These are phyloP conservation scores for Schoenoplectus tabernaemontani DNA, from an alignment of 202 grass and related monocot species.

Conservation along the genomic window DNA sequence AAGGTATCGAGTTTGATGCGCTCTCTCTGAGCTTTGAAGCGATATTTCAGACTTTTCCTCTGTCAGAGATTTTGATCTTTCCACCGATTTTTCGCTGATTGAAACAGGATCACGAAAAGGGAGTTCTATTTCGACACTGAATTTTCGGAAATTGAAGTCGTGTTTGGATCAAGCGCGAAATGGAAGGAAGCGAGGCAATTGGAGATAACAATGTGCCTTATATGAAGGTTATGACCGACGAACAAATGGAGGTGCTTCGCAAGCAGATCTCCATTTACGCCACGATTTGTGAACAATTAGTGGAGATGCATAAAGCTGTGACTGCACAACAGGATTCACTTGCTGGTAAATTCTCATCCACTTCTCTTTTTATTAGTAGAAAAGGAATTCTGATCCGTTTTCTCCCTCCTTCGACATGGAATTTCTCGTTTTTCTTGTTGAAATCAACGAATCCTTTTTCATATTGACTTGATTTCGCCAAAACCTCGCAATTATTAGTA, in stretches of 20 bases:
- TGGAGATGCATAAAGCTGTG: conserved; percentile 88
- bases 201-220: conserved; percentile 34
- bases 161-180: neutral
- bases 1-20: neutral
- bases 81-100: neutral
- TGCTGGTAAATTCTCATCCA: conserved; percentile 39
- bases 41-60: neutral
- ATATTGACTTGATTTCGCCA: neutral
- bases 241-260: conserved; percentile 96
- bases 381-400: neutral
- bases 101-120: neutral
- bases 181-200: conserved; percentile 22
- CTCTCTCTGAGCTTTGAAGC: neutral
- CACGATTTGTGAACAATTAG: conserved; percentile 89
- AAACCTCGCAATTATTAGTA: neutral
- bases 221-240: conserved; percentile 98
- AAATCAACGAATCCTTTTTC: neutral
- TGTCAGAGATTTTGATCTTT: conserved; percentile 25
- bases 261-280: conserved; percentile 99
- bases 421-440: neutral
- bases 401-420: neutral
- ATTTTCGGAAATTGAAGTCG: neutral
- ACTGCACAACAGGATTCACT: conserved; percentile 84
- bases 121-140: neutral
- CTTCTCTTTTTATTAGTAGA: neutral